Conservation (phyloP, 169 alveolate species). For the Theileria sp. region DNA sequence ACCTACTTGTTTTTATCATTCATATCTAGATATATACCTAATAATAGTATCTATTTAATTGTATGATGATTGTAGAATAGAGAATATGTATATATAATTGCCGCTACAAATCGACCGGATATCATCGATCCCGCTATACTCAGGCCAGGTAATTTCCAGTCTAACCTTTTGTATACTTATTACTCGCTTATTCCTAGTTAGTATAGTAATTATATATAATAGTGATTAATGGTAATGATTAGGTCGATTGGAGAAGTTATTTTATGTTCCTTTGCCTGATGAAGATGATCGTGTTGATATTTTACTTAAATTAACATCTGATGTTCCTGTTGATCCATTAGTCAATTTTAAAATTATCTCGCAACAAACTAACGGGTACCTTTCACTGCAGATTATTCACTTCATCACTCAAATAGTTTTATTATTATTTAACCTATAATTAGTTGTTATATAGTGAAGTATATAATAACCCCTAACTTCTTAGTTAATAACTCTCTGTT, state of each 20-base stretch:
- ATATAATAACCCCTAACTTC: too few relatives aligned
- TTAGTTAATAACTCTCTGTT: not conserved
- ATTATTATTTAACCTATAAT: too few relatives aligned
- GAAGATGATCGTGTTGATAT: slow-evolving; percentile 88
- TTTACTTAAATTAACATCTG: slow-evolving; percentile 82
- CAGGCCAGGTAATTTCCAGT: slow-evolving; percentile 90
- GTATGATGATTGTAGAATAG: slow-evolving; percentile 56
- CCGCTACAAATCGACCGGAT: slow-evolving; percentile 99
- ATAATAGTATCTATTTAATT: not conserved
- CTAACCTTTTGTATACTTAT: too few relatives aligned
- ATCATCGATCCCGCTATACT: slow-evolving; percentile 98
- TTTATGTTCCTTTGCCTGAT: slow-evolving; percentile 96
- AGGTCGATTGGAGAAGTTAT: slow-evolving; percentile 72
- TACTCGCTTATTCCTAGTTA: slow-evolving; percentile 15
- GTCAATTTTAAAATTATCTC: slow-evolving; percentile 77
- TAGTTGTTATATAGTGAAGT: too few relatives aligned
- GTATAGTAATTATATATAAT: not conserved
- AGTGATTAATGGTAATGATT: slow-evolving; percentile 2
- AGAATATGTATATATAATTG: slow-evolving; percentile 92
- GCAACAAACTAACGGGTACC: slow-evolving; percentile 81
- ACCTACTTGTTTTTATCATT: slow-evolving; percentile 3
- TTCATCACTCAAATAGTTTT: not conserved
- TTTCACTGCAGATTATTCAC: not conserved
- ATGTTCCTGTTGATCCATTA: slow-evolving; percentile 83
- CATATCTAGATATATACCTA: not conserved